phyloP scores from a whole-genome alignment of 345 rosid species.

The Corymbia maculata region DNA sequence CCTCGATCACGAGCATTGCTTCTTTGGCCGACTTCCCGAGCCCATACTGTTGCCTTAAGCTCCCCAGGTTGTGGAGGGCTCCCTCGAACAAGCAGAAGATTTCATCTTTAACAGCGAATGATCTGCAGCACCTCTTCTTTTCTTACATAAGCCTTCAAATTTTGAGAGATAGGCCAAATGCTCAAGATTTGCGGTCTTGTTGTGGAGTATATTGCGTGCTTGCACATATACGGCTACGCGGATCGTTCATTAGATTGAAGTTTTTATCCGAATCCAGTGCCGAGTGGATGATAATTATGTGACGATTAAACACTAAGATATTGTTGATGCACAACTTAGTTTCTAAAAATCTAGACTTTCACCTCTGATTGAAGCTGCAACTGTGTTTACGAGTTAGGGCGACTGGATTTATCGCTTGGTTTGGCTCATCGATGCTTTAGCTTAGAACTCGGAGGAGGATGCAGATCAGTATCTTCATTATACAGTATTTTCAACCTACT shows the following conservation, averaged over 20 bases:
- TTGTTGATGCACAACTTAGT: not conserved
- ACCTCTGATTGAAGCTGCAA: not conserved
- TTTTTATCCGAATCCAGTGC: not conserved
- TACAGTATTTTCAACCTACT: too few relatives aligned
- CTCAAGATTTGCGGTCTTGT: not conserved
- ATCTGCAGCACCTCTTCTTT: slow-evolving; percentile 22
- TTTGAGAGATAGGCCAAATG: not conserved
- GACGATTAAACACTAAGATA: not conserved
- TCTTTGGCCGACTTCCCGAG: slow-evolving; percentile 72
- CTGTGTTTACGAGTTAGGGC: not conserved
- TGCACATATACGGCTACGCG: not conserved
- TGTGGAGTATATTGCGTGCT: not conserved
- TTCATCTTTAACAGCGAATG: slow-evolving; percentile 88
- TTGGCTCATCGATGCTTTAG: not conserved
- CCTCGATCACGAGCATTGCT: slow-evolving; percentile 77
- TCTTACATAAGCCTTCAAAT: not conserved
- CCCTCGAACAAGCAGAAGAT: slow-evolving; percentile 80
- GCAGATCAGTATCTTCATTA: too few relatives aligned
- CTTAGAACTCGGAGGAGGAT: not conserved
- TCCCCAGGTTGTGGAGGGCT: slow-evolving; percentile 79
- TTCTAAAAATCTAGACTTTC: not conserved
- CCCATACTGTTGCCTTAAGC: slow-evolving; percentile 86
- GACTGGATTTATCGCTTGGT: not conserved
- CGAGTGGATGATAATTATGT: not conserved
- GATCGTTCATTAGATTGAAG: not conserved